Evolutionary conservation across 2,329 filamentous ascomycete species (phyloP).

Genomic region (Arthrobotrys sinensis): DNA sequence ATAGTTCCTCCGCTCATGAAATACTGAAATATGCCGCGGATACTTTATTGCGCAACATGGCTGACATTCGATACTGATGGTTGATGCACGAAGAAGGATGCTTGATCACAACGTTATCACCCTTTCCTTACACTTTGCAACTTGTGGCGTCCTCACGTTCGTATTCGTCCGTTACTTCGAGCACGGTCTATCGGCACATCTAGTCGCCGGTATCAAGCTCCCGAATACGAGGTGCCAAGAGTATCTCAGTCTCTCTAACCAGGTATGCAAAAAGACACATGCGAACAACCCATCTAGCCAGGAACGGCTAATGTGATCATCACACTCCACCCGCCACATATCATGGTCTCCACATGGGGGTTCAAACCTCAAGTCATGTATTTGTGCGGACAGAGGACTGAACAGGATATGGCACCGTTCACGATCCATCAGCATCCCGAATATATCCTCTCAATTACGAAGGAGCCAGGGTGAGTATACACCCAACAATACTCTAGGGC

Average conservation of each 20-base stretch:
- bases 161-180: constrained; percentile 43
- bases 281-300: constrained; percentile 10
- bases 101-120: constrained; percentile 9
- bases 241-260: constrained; percentile 12
- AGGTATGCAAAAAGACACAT: constrained; percentile 13
- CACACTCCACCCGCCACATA: not conserved
- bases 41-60: constrained; percentile 14
- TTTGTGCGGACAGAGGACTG: not conserved
- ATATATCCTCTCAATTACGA: too few relatives aligned
- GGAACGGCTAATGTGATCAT: constrained; percentile 21
- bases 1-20: not conserved
- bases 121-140: not conserved
- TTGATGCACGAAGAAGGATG: not conserved
- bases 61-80: not conserved
- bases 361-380: not conserved
- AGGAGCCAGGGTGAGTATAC: not conserved
- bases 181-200: constrained; percentile 41
- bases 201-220: constrained; percentile 30
- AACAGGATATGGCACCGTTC: not conserved
- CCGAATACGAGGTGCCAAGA: constrained; percentile 58
- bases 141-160: constrained; percentile 42
- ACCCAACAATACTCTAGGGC: not conserved
- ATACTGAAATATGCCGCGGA: constrained; percentile 14
- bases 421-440: too few relatives aligned
- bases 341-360: not conserved